Evolutionary conservation across 2,329 filamentous ascomycete genomes (phyloP).

Genomic region (Calonectria fujianensis): DNA sequence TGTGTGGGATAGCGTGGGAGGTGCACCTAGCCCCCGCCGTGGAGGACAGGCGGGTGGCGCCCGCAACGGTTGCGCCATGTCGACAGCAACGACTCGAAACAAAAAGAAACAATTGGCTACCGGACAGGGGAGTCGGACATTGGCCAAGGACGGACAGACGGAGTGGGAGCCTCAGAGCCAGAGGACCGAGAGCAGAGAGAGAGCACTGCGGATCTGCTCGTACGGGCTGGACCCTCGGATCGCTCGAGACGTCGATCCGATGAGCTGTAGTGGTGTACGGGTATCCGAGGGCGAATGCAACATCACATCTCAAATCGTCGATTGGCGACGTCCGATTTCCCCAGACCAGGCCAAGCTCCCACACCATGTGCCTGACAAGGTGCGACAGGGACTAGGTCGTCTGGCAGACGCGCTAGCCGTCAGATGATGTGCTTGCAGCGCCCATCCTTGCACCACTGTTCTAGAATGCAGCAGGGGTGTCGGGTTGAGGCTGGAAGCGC

Average conservation of each 20-base stretch:
- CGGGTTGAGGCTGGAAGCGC: conserved; percentile 35
- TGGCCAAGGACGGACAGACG: background rate
- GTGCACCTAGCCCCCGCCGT: conserved; percentile 22
- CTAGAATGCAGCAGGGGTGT: conserved; percentile 32
- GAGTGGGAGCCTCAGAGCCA: background rate
- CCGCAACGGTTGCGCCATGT: conserved; percentile 36
- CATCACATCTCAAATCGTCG: conserved; percentile 36
- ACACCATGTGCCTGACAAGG: conserved; percentile 39
- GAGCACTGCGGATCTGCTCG: conserved; percentile 1
- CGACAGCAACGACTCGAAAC: conserved; percentile 25
- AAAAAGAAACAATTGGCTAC: background rate
- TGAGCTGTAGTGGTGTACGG: conserved; percentile 13
- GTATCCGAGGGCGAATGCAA: conserved; percentile 15
- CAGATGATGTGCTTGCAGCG: conserved; percentile 44
- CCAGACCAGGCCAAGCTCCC: conserved; percentile 34
- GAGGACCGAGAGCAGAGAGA: conserved; percentile 10
- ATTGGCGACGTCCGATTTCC: conserved; percentile 40
- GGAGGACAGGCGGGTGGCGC: background rate
- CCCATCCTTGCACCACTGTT: conserved; percentile 28
- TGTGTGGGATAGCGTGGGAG: conserved; percentile 31
- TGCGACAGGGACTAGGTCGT: conserved; percentile 40
- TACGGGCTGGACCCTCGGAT: conserved; percentile 9
- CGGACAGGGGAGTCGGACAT: conserved; percentile 20
- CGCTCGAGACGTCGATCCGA: conserved; percentile 31
- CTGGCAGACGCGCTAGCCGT: conserved; percentile 31